Conservation (phyloP, 176 grass and related monocot genomes). For the Oryza rufipogon region DNA sequence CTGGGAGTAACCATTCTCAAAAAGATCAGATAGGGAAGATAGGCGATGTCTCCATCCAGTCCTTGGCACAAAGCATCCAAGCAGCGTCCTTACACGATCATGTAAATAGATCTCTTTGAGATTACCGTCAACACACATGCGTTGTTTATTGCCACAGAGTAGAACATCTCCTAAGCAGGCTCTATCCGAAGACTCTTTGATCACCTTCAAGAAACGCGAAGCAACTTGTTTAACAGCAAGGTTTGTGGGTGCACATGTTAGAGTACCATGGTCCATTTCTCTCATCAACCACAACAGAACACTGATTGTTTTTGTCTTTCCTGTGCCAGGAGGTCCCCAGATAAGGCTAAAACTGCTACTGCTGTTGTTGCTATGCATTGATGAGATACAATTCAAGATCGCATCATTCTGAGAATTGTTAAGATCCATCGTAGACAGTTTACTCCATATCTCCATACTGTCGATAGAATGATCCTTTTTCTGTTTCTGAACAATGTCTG, state of each 20-base stretch:
- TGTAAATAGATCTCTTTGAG: slow-evolving; percentile 72
- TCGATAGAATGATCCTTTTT: background rate
- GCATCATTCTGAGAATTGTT: slow-evolving; percentile 63
- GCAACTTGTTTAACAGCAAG: slow-evolving; percentile 66
- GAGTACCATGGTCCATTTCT: slow-evolving; percentile 43
- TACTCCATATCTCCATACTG: slow-evolving; percentile 44
- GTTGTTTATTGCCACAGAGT: slow-evolving; percentile 64
- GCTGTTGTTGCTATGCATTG: slow-evolving; percentile 14
- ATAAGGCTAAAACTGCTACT: slow-evolving; percentile 59
- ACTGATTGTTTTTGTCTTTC: slow-evolving; percentile 71
- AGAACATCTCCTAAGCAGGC: slow-evolving; percentile 62
- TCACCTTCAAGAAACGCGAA: slow-evolving; percentile 55
- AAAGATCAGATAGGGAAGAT: slow-evolving; percentile 50
- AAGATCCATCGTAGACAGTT: slow-evolving; percentile 47
- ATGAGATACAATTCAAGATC: slow-evolving; percentile 51
- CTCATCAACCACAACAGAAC: slow-evolving; percentile 57
- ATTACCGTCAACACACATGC: slow-evolving; percentile 47
- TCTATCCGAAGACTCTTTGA: slow-evolving; percentile 42
- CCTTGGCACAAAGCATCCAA: slow-evolving; percentile 52
- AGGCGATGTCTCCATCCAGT: slow-evolving; percentile 69
- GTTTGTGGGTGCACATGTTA: slow-evolving; percentile 78
- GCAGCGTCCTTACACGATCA: slow-evolving; percentile 50
- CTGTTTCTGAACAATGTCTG: slow-evolving; percentile 7
- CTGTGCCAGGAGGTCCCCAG: slow-evolving; percentile 76
- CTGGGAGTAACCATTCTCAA: slow-evolving; percentile 50